A percentile compares a stretch with the other conserved stretches of the same genome.
phyloP scores from a whole-genome alignment of 2,329 filamentous ascomycete species.

The Cryoendolithus antarcticus region DNA sequence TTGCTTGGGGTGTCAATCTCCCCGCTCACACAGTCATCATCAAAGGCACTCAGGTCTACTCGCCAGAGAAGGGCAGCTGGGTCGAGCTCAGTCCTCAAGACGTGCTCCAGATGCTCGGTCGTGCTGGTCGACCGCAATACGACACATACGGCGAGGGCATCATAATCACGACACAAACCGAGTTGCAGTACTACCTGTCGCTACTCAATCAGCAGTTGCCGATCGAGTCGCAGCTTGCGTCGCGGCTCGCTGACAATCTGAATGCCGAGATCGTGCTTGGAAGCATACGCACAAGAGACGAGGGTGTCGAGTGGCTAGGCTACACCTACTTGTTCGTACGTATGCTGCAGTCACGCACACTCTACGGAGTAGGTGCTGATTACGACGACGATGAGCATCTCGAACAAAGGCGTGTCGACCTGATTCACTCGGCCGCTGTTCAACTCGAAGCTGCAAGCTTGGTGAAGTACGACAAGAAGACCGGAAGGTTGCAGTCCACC shows the following conservation, averaged over 20 bases:
- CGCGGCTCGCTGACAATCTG: conserved; percentile 84
- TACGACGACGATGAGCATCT: conserved; percentile 85
- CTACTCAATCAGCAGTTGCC: conserved; percentile 93
- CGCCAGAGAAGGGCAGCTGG: conserved; percentile 96
- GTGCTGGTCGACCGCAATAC: conserved; percentile 90
- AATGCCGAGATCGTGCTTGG: conserved; percentile 94
- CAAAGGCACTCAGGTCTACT: conserved; percentile 96
- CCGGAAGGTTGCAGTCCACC: conserved; percentile 75
- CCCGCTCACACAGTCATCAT: conserved; percentile 97
- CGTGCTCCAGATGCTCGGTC: conserved; percentile 95
- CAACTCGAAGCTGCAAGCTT: conserved; percentile 79
- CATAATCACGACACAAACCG: conserved; percentile 88
- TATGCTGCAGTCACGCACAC: conserved; percentile 86
- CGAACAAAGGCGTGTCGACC: conserved; percentile 94
- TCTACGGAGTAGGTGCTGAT: conserved; percentile 92
- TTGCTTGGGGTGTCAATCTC: conserved; percentile 97
- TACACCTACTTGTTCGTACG: conserved; percentile 97
- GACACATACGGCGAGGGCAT: conserved; percentile 98
- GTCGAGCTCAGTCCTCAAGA: conserved; percentile 95
- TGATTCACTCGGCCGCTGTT: conserved; percentile 84
- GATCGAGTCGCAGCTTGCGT: conserved; percentile 92
- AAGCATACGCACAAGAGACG: conserved; percentile 80
- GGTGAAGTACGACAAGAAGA: conserved; percentile 90
- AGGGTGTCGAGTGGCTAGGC: conserved; percentile 97
- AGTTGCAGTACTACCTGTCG: conserved; percentile 95